Conservation (phyloP, 257 asterid species). For the Knoxia roxburghii region DNA sequence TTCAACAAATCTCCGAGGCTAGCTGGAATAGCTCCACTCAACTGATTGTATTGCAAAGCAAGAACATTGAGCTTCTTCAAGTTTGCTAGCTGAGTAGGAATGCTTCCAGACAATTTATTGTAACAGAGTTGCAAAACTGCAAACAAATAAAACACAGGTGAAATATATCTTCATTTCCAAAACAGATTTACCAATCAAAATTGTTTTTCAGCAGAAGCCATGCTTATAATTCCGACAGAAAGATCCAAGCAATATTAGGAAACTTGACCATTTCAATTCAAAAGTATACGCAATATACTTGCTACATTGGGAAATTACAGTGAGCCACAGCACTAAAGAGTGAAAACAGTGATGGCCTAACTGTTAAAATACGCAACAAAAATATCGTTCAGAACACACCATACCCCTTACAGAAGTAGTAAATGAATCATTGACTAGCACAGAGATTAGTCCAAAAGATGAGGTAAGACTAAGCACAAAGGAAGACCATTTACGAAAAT, state of each 20-base stretch:
- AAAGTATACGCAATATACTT: neutral
- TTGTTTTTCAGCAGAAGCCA: neutral
- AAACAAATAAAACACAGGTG: conserved; percentile 8
- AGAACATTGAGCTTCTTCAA: conserved; percentile 69
- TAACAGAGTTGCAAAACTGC: conserved; percentile 89
- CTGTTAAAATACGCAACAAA: no score
- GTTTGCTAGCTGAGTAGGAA: conserved; percentile 70
- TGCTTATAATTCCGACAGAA: no score
- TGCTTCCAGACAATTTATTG: conserved; percentile 68
- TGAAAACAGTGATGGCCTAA: conserved; percentile 1
- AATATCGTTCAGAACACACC: neutral
- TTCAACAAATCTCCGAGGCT: conserved; percentile 53
- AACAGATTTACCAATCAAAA: neutral
- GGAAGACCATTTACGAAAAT: neutral
- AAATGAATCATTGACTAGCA: neutral
- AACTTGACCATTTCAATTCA: no score
- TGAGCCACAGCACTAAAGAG: neutral
- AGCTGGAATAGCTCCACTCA: conserved; percentile 92
- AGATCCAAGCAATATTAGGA: no score
- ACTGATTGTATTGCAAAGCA: conserved; percentile 77
- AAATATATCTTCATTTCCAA: neutral
- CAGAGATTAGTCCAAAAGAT: neutral
- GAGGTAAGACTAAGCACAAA: neutral
- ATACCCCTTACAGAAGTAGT: neutral
- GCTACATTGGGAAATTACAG: neutral